A percentile compares a stretch with the other conserved stretches of the same genome.
Conservation (phyloP, 2,329 filamentous ascomycete genomes). For the Phoma sp. region DNA sequence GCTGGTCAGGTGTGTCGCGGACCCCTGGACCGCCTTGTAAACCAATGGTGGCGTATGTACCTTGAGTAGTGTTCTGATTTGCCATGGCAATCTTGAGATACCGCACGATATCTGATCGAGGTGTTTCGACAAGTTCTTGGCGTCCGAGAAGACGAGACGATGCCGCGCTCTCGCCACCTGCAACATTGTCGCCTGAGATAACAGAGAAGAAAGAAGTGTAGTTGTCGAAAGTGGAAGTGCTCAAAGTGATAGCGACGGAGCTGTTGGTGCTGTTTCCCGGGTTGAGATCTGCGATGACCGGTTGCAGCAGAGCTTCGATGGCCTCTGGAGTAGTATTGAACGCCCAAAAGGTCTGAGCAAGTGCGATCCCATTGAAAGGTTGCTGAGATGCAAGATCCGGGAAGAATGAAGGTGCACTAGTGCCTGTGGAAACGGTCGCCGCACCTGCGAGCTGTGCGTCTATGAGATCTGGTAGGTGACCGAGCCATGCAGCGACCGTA, state of each 20-base stretch:
- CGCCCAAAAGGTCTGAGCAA: conserved; percentile 27
- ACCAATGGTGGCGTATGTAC: conserved; percentile 34
- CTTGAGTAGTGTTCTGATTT: conserved; percentile 23
- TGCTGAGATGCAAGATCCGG: background rate
- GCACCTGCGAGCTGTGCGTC: conserved; percentile 35
- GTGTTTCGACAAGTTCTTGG: conserved; percentile 22
- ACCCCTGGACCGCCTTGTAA: conserved; percentile 41
- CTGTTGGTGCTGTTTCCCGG: conserved; percentile 8
- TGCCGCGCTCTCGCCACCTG: conserved; percentile 32
- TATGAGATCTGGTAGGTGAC: conserved; percentile 36
- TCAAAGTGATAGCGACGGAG: conserved; percentile 10
- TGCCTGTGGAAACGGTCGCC: conserved; percentile 20
- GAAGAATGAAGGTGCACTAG: conserved; percentile 2
- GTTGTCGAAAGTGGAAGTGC: conserved; percentile 7
- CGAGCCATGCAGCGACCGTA: conserved; percentile 24
- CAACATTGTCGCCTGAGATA: conserved; percentile 25
- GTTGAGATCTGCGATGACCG: conserved; percentile 16
- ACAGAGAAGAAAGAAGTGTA: conserved; percentile 24
- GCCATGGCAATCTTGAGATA: conserved; percentile 22
- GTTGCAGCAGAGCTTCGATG: conserved; percentile 23
- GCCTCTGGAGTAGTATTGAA: conserved; percentile 28
- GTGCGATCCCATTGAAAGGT: conserved; percentile 14
- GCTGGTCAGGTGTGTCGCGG: conserved; percentile 18
- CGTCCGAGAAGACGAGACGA: conserved; percentile 41
- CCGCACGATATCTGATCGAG: conserved; percentile 4